A percentile compares a stretch with the other conserved stretches of the same genome.
Conservation (phyloP, 2,329 filamentous ascomycete genomes). For the Aureobasidium pullulans region DNA sequence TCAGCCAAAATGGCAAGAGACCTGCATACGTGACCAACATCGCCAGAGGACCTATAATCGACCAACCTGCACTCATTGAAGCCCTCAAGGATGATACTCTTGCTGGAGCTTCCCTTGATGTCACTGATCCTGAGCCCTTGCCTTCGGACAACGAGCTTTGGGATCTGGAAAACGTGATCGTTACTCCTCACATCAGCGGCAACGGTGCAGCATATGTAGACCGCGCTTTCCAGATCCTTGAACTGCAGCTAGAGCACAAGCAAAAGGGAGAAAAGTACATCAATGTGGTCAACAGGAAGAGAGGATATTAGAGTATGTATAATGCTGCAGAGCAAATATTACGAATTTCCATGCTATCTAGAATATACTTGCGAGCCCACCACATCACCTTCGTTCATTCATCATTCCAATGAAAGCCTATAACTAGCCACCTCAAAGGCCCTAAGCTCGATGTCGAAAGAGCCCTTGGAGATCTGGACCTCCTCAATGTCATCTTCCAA, state of each 20-base stretch:
- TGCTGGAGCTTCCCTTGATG: constrained; percentile 65
- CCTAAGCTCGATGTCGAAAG: constrained; percentile 32
- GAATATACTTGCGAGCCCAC: background rate
- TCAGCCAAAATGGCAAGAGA: constrained; percentile 24
- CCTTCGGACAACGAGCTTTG: constrained; percentile 62
- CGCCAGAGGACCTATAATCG: constrained; percentile 56
- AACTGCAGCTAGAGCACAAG: constrained; percentile 48
- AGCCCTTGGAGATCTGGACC: constrained; percentile 41
- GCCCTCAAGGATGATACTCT: constrained; percentile 52
- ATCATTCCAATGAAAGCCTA: constrained; percentile 26
- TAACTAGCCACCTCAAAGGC: constrained; percentile 33
- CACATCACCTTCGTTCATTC: background rate
- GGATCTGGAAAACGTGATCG: constrained; percentile 59
- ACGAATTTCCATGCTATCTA: background rate
- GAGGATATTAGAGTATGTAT: constrained; percentile 46
- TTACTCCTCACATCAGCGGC: constrained; percentile 61
- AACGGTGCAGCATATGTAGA: constrained; percentile 47
- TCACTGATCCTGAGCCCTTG: constrained; percentile 72
- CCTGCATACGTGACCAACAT: constrained; percentile 60
- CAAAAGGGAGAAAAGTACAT: constrained; percentile 49
- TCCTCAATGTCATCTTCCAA: constrained; percentile 79
- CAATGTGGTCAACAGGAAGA: constrained; percentile 54
- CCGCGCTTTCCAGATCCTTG: constrained; percentile 51
- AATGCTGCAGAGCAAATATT: background rate
- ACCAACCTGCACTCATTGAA: constrained; percentile 55